These are phyloP conservation scores for Akebia trifoliata DNA, from an alignment of 164 flowering plant genomes.

Conservation along the genomic window DNA sequence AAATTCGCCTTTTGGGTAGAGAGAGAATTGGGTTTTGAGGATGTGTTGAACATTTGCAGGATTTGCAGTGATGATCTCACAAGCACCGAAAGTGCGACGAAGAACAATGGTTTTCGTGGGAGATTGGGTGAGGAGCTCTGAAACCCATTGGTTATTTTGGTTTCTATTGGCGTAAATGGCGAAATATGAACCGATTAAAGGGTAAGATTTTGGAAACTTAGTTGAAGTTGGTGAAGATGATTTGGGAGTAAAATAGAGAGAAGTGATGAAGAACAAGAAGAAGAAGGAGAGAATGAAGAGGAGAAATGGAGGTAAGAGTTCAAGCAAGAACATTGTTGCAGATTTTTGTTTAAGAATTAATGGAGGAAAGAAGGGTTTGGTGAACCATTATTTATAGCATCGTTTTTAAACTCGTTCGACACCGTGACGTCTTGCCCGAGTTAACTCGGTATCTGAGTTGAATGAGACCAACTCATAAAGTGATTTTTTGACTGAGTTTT, in stretches of 20 bases:
- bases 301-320: background rate
- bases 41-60: conserved; percentile 46
- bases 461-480: no score
- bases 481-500: no score
- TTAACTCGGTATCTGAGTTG: no score
- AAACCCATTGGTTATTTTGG: conserved; percentile 18
- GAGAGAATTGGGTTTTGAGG: conserved; percentile 33
- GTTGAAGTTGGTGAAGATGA: background rate
- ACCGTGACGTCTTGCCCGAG: no score
- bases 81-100: conserved; percentile 16
- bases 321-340: background rate
- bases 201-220: conserved; percentile 32
- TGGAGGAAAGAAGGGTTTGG: no score
- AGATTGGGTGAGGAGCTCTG: conserved; percentile 18
- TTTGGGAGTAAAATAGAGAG: background rate
- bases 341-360: no score
- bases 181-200: conserved; percentile 25
- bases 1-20: conserved; percentile 31
- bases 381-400: no score
- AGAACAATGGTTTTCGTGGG: conserved; percentile 34
- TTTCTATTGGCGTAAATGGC: conserved; percentile 11
- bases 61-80: conserved; percentile 32
- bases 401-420: no score
- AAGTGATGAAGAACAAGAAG: background rate
- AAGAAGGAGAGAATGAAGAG: conserved; percentile 3